Evolutionary conservation across 371 early-diverging fungal genomes (phyloP).

Genomic region (Mucor velutinosus): DNA sequence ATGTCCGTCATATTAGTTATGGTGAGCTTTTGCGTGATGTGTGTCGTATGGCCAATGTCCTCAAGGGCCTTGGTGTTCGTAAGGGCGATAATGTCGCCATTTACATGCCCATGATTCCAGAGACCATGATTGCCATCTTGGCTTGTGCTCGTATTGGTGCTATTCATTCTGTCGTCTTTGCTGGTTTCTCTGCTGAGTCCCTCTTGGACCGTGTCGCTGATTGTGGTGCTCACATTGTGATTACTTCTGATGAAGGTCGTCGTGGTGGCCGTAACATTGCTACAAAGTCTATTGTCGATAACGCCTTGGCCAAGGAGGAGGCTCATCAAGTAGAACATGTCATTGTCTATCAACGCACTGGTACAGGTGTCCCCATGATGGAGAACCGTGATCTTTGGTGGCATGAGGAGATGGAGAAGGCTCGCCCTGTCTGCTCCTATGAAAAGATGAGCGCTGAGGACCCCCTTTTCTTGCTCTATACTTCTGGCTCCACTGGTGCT

Average conservation of each 20-base stretch:
- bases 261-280: conserved; percentile 92
- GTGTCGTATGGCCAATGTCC: conserved; percentile 79
- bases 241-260: conserved; percentile 87
- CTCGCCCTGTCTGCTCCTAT: conserved; percentile 79
- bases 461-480: conserved; percentile 97
- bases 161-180: conserved; percentile 93
- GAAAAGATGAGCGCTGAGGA: conserved; percentile 90
- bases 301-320: conserved; percentile 65
- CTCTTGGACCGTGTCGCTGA: conserved; percentile 85
- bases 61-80: conserved; percentile 77
- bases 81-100: conserved; percentile 95
- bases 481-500: conserved; percentile 96
- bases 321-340: conserved; percentile 76
- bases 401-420: conserved; percentile 79
- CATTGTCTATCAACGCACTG: conserved; percentile 88
- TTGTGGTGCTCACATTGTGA: conserved; percentile 74
- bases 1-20: conserved; percentile 78
- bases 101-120: conserved; percentile 98
- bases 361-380: conserved; percentile 69
- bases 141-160: conserved; percentile 96
- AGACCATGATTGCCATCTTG: conserved; percentile 88
- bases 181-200: conserved; percentile 90
- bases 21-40: conserved; percentile 82
- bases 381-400: conserved; percentile 86
- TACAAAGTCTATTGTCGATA: conserved; percentile 91